Percentiles rank a stretch among this genome's conserved stretches.
phyloP scores from a whole-genome alignment of 2,329 filamentous ascomycete species.

The Clarireedia sp. region DNA sequence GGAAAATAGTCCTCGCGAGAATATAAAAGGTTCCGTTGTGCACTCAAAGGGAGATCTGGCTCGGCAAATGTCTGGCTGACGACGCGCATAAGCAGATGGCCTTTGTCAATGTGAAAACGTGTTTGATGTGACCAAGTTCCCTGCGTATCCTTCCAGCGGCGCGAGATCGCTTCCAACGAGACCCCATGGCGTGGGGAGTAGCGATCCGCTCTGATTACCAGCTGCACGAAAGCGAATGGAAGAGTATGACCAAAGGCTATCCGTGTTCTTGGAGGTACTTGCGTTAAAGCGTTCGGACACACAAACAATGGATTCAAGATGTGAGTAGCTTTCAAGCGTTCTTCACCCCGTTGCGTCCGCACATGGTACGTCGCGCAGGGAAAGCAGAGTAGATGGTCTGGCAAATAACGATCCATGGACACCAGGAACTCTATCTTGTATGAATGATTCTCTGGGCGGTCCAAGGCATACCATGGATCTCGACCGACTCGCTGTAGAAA shows the following conservation, averaged over 20 bases:
- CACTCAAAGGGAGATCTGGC: conserved; percentile 42
- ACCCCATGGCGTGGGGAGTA: conserved; percentile 42
- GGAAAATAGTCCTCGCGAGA: conserved; percentile 52
- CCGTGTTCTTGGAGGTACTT: conserved; percentile 42
- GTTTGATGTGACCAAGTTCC: conserved; percentile 45
- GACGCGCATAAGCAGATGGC: conserved; percentile 50
- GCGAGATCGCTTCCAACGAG: conserved; percentile 36
- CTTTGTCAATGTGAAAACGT: conserved; percentile 45
- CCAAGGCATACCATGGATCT: conserved; percentile 33
- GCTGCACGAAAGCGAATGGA: conserved; percentile 50
- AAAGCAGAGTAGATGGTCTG: conserved; percentile 51
- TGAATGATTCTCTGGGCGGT: conserved; percentile 35
- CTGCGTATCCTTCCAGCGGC: conserved; percentile 40
- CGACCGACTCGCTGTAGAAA: conserved; percentile 37
- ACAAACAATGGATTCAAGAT: conserved; percentile 48
- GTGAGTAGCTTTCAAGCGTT: conserved; percentile 44
- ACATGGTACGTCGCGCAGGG: conserved; percentile 48
- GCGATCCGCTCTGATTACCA: conserved; percentile 42
- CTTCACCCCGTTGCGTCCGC: conserved; percentile 43
- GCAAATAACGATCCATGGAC: conserved; percentile 41
- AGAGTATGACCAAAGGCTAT: conserved; percentile 47
- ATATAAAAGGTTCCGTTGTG: conserved; percentile 48
- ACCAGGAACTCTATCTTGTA: conserved; percentile 44
- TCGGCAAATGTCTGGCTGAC: conserved; percentile 45
- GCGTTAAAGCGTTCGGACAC: conserved; percentile 45